Percentiles rank a stretch among this genome's conserved stretches.
Evolutionary conservation across 805 yeast genomes (phyloP).

Genomic region (Komagataella mondaviorum): DNA sequence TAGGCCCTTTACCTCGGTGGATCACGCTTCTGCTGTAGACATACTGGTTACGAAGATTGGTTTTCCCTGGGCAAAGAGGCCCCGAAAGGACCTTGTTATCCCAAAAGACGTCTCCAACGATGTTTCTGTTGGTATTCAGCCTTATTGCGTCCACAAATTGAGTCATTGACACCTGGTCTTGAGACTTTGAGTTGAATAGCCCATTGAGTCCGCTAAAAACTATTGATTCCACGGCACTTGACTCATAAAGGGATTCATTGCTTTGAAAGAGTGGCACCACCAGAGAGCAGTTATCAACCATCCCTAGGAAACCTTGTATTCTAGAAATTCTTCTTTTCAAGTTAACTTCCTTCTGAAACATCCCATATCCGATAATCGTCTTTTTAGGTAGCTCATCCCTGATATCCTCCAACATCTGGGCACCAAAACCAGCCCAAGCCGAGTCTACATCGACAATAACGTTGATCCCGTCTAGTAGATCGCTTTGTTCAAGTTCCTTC

Average conservation of each 20-base stretch:
- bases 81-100: not conserved
- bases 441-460: constrained; percentile 57
- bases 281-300: constrained; percentile 35
- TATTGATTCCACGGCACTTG: not conserved
- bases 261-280: constrained; percentile 18
- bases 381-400: constrained; percentile 56
- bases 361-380: constrained; percentile 32
- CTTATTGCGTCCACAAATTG: not conserved
- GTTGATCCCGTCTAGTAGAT: constrained; percentile 59
- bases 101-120: not conserved
- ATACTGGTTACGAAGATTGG: not conserved
- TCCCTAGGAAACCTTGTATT: constrained; percentile 14
- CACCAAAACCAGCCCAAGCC: constrained; percentile 76
- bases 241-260: not conserved
- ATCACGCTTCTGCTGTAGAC: not conserved
- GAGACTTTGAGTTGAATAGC: not conserved
- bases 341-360: constrained; percentile 13
- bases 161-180: not conserved
- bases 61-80: not conserved
- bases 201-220: not conserved
- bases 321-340: constrained; percentile 5
- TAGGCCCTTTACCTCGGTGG: not conserved
- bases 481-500: constrained; percentile 58
- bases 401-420: constrained; percentile 33
- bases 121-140: not conserved